A percentile compares a stretch with the other conserved stretches of the same genome.
phyloP scores from a whole-genome alignment of 306 rosid genomes.

The Acacia crassicarpa region DNA sequence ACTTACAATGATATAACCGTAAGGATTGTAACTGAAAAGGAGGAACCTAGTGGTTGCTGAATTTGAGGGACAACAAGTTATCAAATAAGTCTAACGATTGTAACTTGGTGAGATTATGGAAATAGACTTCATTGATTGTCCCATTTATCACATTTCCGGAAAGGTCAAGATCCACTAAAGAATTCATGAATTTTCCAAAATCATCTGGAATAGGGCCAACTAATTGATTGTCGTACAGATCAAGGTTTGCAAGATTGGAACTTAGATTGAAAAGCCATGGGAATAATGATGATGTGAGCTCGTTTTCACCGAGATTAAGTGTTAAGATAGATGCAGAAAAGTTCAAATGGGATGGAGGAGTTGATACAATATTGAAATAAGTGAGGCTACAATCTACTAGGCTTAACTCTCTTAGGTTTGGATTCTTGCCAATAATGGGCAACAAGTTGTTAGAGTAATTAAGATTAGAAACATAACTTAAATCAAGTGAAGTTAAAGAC shows the following conservation, averaged over 20 bases:
- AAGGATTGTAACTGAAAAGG: not conserved
- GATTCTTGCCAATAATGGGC: not conserved
- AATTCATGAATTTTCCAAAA: not conserved
- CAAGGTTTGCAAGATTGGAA: not conserved
- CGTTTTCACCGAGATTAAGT: not conserved
- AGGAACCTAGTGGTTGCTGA: not conserved
- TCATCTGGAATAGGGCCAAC: not conserved
- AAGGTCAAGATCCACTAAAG: not conserved
- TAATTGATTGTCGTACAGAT: not conserved
- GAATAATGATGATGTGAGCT: not conserved
- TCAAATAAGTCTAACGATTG: not conserved
- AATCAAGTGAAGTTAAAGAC: not conserved
- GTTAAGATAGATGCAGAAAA: not conserved
- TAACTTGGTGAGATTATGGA: not conserved
- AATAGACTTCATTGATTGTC: not conserved
- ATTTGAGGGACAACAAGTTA: not conserved
- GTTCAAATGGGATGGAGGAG: not conserved
- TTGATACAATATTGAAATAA: not conserved
- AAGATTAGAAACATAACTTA: not conserved
- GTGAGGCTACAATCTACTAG: not conserved
- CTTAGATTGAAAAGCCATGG: not conserved
- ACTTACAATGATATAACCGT: rapidly evolving
- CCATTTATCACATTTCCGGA: not conserved
- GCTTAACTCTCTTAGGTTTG: not conserved
- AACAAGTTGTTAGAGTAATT: not conserved